A percentile compares a stretch with the other conserved stretches of the same genome.
Evolutionary conservation across 2,329 filamentous ascomycete species (phyloP).

Genomic region (Huntiella decipiens): DNA sequence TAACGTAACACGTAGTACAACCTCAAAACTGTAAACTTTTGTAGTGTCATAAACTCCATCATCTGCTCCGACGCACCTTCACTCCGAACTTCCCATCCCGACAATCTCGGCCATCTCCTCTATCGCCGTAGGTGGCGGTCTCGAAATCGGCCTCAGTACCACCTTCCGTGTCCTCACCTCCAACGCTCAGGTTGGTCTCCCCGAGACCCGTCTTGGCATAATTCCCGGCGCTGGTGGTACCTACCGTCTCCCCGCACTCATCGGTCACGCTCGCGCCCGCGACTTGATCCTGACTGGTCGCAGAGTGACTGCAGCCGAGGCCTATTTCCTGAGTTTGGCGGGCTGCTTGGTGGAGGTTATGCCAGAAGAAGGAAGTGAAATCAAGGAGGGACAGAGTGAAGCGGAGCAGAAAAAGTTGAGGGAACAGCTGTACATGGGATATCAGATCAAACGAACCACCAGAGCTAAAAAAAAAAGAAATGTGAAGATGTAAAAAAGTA

Average conservation of each 20-base stretch:
- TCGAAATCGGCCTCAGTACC: slow-evolving; percentile 80
- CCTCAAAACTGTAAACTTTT: too few relatives aligned
- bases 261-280: slow-evolving; percentile 64
- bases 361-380: slow-evolving; percentile 20
- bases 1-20: too few relatives aligned
- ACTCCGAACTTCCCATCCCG: slow-evolving; percentile 57
- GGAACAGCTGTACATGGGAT: slow-evolving; percentile 17
- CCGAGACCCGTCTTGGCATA: slow-evolving; percentile 83
- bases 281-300: slow-evolving; percentile 83
- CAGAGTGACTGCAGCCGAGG: slow-evolving; percentile 64
- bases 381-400: slow-evolving; percentile 16
- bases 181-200: slow-evolving; percentile 60
- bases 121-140: slow-evolving; percentile 73
- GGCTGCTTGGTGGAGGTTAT: slow-evolving; percentile 72
- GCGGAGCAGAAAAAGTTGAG: slow-evolving; percentile 11
- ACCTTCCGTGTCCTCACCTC: slow-evolving; percentile 76
- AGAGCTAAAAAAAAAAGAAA: background rate
- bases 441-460: too few relatives aligned
- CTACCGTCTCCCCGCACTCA: slow-evolving; percentile 62
- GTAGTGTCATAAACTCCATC: too few relatives aligned
- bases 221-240: slow-evolving; percentile 90
- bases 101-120: slow-evolving; percentile 79
- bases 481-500: background rate
- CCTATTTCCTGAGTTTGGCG: slow-evolving; percentile 78
- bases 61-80: too few relatives aligned